Evolutionary conservation across 768 basidiomycete genomes (phyloP), one percentile per base, ranked within the genome.

Genomic region (Tulasnella sp.): DNA sequence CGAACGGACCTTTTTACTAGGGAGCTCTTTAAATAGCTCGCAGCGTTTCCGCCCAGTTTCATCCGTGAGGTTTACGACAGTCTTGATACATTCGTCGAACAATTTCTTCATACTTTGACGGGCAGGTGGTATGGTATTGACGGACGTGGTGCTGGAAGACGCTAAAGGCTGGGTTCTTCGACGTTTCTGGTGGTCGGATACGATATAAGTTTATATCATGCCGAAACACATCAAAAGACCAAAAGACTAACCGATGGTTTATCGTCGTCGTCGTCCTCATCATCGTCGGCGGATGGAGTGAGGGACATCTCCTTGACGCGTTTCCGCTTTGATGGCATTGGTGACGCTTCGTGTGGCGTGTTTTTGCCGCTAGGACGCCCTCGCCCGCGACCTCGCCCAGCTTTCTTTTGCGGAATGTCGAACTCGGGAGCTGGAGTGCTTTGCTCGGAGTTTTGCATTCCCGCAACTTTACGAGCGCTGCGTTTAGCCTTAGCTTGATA

Each of bases 1-100:
- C 12, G 46, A 21, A 85, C 88, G 81, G 83, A 92, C 93, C 84
- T 91, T 89, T 85, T 88, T 91, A 73, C 83, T 92, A 6, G 95
- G 95, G n/a, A 94, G 88, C 81, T 95, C 94, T 79, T 91, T 89
- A 90, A 97, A 97, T 62, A 97, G 89, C 80, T 95, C 94, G 82
- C 93, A 94, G 24, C 94, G 92, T 85, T 91, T 92, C 76, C 95
- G 90, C 71, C 93, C 93, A 68, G 88, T 90, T 10, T 89, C 88
- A 81, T 94, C 92, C 84, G 92, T 91, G 81, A 92, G 91, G 80
- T 88, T 89, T 68, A 91, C 85, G 39, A 96, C 93, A 38, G 94
- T 92, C 81, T 90, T 90, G 85, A 92, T 88, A 82, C 92, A 92
- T 82, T 93, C 93, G 75, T 88, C 88, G 84, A 95, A 94, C 5